Evolutionary conservation across 345 rosid genomes (phyloP).

Genomic region (Citrus sinensis): DNA sequence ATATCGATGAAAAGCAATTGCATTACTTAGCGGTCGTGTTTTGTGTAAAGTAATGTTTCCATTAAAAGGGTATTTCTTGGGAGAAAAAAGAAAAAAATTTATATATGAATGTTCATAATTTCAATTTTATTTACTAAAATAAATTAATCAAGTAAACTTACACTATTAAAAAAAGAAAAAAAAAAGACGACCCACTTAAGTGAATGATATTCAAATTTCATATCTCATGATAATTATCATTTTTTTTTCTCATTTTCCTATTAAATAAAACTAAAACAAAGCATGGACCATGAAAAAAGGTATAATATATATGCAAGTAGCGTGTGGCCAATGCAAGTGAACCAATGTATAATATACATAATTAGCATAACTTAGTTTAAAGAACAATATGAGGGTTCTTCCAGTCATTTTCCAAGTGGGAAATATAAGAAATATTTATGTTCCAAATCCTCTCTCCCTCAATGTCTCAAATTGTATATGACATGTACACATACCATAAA

Average conservation of each 20-base stretch:
- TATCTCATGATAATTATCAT: no score
- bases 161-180: no score
- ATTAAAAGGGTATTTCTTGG: no score
- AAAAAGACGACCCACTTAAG: no score
- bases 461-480: neutral
- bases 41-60: no score
- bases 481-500: neutral
- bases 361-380: neutral
- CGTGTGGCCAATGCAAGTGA: neutral
- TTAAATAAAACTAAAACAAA: neutral
- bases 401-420: conserved; percentile 7
- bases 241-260: neutral
- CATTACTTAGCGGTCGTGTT: no score
- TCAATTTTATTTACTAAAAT: no score
- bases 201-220: no score
- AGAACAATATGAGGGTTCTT: neutral
- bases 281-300: neutral
- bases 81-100: no score
- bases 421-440: neutral
- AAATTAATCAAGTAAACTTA: no score
- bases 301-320: neutral
- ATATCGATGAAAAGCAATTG: no score
- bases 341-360: neutral
- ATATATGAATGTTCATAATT: neutral
- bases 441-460: neutral